Conservation (phyloP, 345 rosid genomes). For the Combretum micranthum region DNA sequence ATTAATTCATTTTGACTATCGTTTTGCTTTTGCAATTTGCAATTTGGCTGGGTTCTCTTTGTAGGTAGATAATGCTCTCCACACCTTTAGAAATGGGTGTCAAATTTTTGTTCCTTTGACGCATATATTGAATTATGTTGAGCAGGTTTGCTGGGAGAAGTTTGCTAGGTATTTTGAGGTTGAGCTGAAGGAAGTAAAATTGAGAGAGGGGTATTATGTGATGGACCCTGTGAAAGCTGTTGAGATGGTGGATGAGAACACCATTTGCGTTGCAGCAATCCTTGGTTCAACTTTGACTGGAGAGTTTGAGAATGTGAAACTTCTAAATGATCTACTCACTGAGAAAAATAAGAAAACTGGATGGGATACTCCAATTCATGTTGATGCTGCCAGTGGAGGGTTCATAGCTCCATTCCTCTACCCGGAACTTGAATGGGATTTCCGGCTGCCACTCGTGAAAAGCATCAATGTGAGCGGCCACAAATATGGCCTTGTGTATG, state of each 20-base stretch:
- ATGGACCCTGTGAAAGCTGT: constrained; percentile 45
- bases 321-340: constrained; percentile 26
- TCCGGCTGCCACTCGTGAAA: constrained; percentile 41
- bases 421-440: constrained; percentile 54
- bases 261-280: constrained; percentile 45
- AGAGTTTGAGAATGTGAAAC: constrained; percentile 45
- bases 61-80: no score
- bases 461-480: constrained; percentile 53
- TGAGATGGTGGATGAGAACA: constrained; percentile 47
- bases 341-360: constrained; percentile 35
- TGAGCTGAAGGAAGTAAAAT: constrained; percentile 30
- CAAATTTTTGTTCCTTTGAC: no score
- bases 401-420: constrained; percentile 44
- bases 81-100: no score
- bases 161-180: constrained; percentile 47
- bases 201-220: constrained; percentile 29
- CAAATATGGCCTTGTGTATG: constrained; percentile 44
- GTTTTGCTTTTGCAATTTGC: no score
- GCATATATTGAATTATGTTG: not conserved
- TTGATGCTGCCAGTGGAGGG: constrained; percentile 53
- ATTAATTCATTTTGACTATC: no score
- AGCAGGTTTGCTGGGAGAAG: constrained; percentile 50
- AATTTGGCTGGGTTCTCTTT: no score
- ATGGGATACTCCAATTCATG: constrained; percentile 56
- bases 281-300: constrained; percentile 46